Percentiles rank a stretch among this genome's conserved stretches.
These are phyloP conservation scores for Sophora flavescens DNA, from an alignment of 306 rosid species.

Conservation along the genomic window DNA sequence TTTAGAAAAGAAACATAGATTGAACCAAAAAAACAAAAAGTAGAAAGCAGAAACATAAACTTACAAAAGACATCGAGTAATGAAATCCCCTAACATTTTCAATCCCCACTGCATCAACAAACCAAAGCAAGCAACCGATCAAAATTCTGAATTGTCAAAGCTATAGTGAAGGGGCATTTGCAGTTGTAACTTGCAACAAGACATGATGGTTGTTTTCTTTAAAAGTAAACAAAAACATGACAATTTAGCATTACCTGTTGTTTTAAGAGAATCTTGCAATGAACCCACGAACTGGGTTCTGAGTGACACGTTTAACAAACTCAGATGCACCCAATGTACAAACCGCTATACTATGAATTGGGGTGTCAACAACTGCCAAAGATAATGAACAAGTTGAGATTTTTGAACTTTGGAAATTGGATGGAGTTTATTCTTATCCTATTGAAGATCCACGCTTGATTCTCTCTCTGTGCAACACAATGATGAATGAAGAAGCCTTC, in stretches of 20 bases:
- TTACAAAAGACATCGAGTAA: slow-evolving; percentile 80
- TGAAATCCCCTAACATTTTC: slow-evolving; percentile 79
- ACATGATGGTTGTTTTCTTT: not conserved
- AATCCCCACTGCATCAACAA: slow-evolving; percentile 31
- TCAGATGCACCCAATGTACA: slow-evolving; percentile 26
- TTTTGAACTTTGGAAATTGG: slow-evolving; percentile 25
- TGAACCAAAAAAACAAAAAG: not conserved
- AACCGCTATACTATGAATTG: slow-evolving; percentile 9
- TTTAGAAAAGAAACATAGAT: not conserved
- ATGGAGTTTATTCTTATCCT: slow-evolving; percentile 32
- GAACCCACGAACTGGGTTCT: slow-evolving; percentile 16
- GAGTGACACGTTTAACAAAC: slow-evolving; percentile 40
- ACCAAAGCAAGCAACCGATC: slow-evolving; percentile 17
- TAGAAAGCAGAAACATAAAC: slow-evolving; percentile 31
- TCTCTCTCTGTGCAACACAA: slow-evolving; percentile 22
- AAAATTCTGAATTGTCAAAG: not conserved
- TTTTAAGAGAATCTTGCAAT: not conserved
- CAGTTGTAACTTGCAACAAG: not conserved
- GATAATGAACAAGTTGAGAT: slow-evolving; percentile 18
- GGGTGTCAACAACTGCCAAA: slow-evolving; percentile 5
- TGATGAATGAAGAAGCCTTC: slow-evolving; percentile 40
- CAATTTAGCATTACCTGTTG: slow-evolving; percentile 31
- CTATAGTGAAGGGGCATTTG: not conserved
- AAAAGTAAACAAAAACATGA: not conserved
- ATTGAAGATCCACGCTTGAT: slow-evolving; percentile 37